phyloP scores from a whole-genome alignment of 768 basidiomycete species.

The Pleurotus citrinopileatus region DNA sequence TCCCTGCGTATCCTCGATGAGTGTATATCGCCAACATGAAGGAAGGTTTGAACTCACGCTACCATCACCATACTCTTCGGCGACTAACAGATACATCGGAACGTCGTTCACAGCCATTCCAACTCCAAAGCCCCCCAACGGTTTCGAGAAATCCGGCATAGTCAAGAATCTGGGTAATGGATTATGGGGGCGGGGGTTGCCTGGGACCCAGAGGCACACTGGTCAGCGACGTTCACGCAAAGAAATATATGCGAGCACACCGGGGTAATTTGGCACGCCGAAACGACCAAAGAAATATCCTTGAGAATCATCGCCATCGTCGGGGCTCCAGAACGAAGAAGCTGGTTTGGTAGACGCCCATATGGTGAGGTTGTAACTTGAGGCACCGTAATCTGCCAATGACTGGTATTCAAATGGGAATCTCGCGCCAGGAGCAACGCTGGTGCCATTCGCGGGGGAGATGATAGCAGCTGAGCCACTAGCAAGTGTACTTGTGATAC shows the following conservation, averaged over 20 bases:
- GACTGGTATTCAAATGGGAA: slow-evolving; percentile 39
- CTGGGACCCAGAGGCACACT: slow-evolving; percentile 18
- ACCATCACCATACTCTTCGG: background rate
- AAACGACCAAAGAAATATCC: slow-evolving; percentile 45
- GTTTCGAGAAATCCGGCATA: background rate
- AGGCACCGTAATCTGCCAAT: slow-evolving; percentile 38
- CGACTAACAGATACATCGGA: background rate
- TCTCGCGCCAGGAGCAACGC: slow-evolving; percentile 33
- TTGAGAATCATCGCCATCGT: slow-evolving; percentile 27
- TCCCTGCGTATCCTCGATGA: too few species aligned
- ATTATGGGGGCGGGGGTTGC: slow-evolving; percentile 38
- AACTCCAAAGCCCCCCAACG: background rate
- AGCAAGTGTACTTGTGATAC: too few species aligned
- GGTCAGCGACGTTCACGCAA: background rate
- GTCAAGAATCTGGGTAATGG: slow-evolving; percentile 31
- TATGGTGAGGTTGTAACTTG: slow-evolving; percentile 39
- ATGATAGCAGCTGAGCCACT: slow-evolving; percentile 14
- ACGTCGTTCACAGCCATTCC: background rate
- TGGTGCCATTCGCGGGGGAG: slow-evolving; percentile 24
- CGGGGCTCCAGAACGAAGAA: slow-evolving; percentile 18
- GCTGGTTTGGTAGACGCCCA: slow-evolving; percentile 34
- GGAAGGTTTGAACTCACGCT: background rate
- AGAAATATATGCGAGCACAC: slow-evolving; percentile 19
- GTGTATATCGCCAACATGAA: too few species aligned
- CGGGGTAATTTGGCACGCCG: slow-evolving; percentile 41